Conservation (phyloP, 2,329 filamentous ascomycete species). For the Pseudogymnoascus sp. region DNA sequence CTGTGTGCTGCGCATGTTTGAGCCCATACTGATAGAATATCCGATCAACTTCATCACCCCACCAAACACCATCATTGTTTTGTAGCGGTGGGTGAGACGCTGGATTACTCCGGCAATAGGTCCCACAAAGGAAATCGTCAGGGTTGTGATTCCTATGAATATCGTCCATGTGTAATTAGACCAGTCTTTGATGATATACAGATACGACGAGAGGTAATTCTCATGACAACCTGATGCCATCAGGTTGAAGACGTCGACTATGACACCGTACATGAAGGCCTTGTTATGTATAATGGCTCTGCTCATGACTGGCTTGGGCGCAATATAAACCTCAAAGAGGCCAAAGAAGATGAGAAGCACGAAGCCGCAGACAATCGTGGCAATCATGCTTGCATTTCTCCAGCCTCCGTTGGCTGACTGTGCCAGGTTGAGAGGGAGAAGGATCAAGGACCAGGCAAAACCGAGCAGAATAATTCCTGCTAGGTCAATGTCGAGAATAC, state of each 20-base stretch:
- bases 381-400: slow-evolving; percentile 20
- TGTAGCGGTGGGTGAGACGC: slow-evolving; percentile 35
- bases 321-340: slow-evolving; percentile 19
- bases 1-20: slow-evolving; percentile 28
- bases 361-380: slow-evolving; percentile 19
- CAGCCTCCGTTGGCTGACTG: slow-evolving; percentile 19
- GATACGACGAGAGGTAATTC: slow-evolving; percentile 27
- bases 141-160: slow-evolving; percentile 34
- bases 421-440: slow-evolving; percentile 21
- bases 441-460: slow-evolving; percentile 19
- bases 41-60: slow-evolving; percentile 31
- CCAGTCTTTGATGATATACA: slow-evolving; percentile 37
- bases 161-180: slow-evolving; percentile 36
- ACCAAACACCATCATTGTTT: slow-evolving; percentile 35
- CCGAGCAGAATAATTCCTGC: slow-evolving; percentile 15
- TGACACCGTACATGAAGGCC: slow-evolving; percentile 19
- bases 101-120: slow-evolving; percentile 27
- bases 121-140: slow-evolving; percentile 33
- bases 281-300: slow-evolving; percentile 20
- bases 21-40: slow-evolving; percentile 31
- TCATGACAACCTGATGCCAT: slow-evolving; percentile 18
- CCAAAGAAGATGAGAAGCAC: slow-evolving; percentile 15
- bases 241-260: slow-evolving; percentile 16
- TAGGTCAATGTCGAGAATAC: not conserved
- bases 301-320: slow-evolving; percentile 21